Base-by-base conservation (phyloP, 352 stramenopile species). In the Pythium aquatile region DNA sequence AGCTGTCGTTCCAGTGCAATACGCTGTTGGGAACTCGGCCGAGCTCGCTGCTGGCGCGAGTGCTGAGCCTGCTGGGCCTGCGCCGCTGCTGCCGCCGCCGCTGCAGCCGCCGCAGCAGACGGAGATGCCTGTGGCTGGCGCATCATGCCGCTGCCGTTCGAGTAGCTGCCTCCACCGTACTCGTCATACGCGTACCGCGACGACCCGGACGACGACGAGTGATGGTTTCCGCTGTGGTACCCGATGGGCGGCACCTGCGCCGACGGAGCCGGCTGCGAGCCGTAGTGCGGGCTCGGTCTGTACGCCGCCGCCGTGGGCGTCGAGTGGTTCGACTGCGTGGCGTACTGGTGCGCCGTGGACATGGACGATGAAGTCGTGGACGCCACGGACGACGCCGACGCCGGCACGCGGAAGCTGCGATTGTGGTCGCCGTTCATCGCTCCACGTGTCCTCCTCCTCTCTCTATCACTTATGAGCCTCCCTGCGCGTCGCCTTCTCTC, bases 331-430 rank as follows among this genome's bases (percentile, higher is more conserved):
- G 44, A 47, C 4, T 47, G 40, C 40, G 26, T 47, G 17, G 40
- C 40, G 40, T 47, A 47, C 40, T 47, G 40, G 14, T 47, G 40
- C 40, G 40, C 40, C 47, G 47, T 30, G 47, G 20, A 35, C 20
- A 35, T 30, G 28, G 47, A 54, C 47, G 47, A 54, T 8, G 47
- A 54, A 2, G 47, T 35, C 24, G 47, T 35, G 20, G 58, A 58
- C n/a, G 42, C 30, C 29, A 35, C 17, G 16, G 32, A 26, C 20
- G 55, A 26, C 42, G 57, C 42, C 57, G 57, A 29, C 58, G 58
- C 44, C 58, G 58, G 58, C 58, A 57, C 58, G 47, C 58, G 58
- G 47, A 57, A 64, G 58, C 58, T 64, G 46, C 58, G 58, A 49
- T 57, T 64, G 58, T 57, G 57, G 13, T 58, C 57, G 57, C 57